These are phyloP conservation scores for Leonotis leonurus DNA, from an alignment of 257 asterid genomes.

Conservation along the genomic window DNA sequence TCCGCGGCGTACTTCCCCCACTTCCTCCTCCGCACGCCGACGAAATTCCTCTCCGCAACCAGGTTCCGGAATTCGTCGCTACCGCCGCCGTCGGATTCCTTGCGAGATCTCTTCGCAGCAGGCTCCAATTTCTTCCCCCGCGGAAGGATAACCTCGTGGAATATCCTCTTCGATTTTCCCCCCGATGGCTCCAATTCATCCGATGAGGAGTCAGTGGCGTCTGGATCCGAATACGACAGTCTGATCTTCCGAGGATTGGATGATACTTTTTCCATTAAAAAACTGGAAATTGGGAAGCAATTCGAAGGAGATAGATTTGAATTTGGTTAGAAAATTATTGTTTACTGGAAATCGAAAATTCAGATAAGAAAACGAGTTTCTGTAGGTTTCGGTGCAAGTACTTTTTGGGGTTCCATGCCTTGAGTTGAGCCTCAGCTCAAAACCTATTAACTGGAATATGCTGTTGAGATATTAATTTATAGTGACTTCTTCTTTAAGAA, in stretches of 20 bases:
- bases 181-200: slow-evolving; percentile 22
- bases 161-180: slow-evolving; percentile 23
- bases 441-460: slow-evolving; percentile 6
- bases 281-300: no score
- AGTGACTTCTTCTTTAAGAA: not conserved
- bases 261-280: slow-evolving; percentile 1
- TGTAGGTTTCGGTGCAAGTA: not conserved
- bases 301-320: not conserved
- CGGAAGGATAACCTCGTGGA: slow-evolving; percentile 26
- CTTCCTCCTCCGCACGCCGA: slow-evolving; percentile 28
- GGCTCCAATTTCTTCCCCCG: not conserved
- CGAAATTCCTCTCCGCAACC: not conserved
- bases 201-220: slow-evolving; percentile 56
- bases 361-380: not conserved
- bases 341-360: not conserved
- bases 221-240: slow-evolving; percentile 39
- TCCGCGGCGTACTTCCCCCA: slow-evolving; percentile 33
- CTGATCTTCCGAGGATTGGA: slow-evolving; percentile 15
- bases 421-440: not conserved
- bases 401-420: not conserved
- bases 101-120: not conserved
- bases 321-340: not conserved
- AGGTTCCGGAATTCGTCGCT: not conserved
- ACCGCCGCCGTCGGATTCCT: not conserved
- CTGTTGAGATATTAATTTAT: slow-evolving; percentile 12